Evolutionary conservation across 1,284 basidiomycete genomes (phyloP), one percentile per base, ranked within the genome.

Genomic region (Malassezia pachydermatis): DNA sequence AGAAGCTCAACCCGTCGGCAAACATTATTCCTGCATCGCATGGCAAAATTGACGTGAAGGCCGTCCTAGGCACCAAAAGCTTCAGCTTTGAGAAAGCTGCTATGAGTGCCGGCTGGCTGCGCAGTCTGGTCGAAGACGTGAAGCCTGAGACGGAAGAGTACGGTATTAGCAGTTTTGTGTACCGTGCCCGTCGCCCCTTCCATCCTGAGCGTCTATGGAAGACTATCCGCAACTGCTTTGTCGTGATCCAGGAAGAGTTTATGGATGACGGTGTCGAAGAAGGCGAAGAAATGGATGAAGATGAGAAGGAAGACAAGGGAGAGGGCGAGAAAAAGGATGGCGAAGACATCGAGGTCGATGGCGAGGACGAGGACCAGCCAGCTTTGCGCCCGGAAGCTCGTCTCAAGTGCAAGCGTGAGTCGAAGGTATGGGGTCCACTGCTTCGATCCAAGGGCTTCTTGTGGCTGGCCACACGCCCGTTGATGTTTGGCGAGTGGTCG

Each of bases 21-120:
- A 67, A 66, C 34, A 58, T 76, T 46, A 57, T 75, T 35, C 48
- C 57, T 14, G 69, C 73, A 2, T 52, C 59, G 2, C 68, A 71
- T 24, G 72, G 70, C 45, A 59, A 63, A 5, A 60, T 75, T 24
- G 69, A 74, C 41, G 63, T 76, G 7, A 59, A 59, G 11, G 62
- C 74, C 35, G 70, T 77, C 25, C 57, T 70, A 22, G 56, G 72
- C 53, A 74, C 73, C 2, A 46, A 59, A 9, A 41, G 57, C 30
- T 76, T 76, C 59, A 67, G 67, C 35, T 76, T 76, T 45, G 72
- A 72, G 37, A 72, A 73, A 51, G 73, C 74, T 1, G 68, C 74
- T 4, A 60, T 72, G n/a, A 68, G 73, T 6, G 74, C 75, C 2
- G 76, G 76, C 0, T 76, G 76, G 76, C 65, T 76, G 60, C 73